phyloP scores from a whole-genome alignment of 1,139 yeast genomes.

The Hansenula lynferdii region DNA sequence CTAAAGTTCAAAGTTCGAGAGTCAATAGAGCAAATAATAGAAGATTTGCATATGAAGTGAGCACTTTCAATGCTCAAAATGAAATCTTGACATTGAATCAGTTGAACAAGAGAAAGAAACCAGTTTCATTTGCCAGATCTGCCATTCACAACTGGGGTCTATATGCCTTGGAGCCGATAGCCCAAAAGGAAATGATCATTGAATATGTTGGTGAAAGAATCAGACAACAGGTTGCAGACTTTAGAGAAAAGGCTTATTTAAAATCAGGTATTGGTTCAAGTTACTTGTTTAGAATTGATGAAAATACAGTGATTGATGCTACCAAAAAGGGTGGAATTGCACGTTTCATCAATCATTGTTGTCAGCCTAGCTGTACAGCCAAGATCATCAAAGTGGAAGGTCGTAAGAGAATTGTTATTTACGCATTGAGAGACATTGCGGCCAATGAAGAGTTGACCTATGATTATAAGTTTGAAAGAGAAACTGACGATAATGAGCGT shows the following conservation, averaged over 20 bases:
- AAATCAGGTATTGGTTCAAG: constrained; percentile 95
- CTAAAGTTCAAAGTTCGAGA: constrained; percentile 46
- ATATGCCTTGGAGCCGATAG: constrained; percentile 91
- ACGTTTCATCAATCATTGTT: constrained; percentile 92
- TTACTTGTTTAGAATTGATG: constrained; percentile 88
- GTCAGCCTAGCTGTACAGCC: constrained; percentile 97
- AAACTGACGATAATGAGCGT: constrained; percentile 84
- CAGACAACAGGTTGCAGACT: constrained; percentile 91
- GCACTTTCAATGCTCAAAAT: constrained; percentile 78
- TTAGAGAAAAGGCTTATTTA: constrained; percentile 80
- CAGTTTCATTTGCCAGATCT: constrained; percentile 92
- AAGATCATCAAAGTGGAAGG: constrained; percentile 95
- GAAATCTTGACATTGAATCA: constrained; percentile 74
- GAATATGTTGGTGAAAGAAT: constrained; percentile 98
- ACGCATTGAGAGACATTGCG: constrained; percentile 83
- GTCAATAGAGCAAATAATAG: constrained; percentile 87
- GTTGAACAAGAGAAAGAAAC: constrained; percentile 84
- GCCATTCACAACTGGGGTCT: constrained; percentile 98
- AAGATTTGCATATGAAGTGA: constrained; percentile 86
- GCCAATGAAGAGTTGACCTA: constrained; percentile 93
- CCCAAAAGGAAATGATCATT: constrained; percentile 94
- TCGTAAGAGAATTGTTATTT: constrained; percentile 87
- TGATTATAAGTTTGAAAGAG: constrained; percentile 93
- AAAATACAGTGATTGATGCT: constrained; percentile 93
- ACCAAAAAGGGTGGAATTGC: constrained; percentile 98